A percentile compares a stretch with the other conserved stretches of the same genome.
Conservation (phyloP, 257 asterid species). For the Solanum virginianum region DNA sequence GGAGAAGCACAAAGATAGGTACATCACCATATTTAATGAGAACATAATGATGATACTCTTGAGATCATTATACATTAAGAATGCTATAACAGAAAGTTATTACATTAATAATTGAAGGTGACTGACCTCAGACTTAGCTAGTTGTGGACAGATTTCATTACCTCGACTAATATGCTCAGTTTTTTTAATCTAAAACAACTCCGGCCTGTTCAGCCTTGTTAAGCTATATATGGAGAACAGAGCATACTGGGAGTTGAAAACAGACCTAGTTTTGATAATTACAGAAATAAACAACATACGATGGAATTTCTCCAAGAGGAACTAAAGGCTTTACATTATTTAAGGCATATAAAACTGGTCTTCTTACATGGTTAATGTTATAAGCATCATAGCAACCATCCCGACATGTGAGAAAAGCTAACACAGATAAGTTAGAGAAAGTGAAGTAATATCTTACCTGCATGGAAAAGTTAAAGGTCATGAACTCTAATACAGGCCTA, state of each 20-base stretch:
- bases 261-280: not conserved
- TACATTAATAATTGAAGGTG: not conserved
- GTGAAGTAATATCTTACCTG: conserved; percentile 37
- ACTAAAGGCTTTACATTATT: not conserved
- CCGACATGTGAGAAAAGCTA: not conserved
- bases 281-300: not conserved
- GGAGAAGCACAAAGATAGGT: not conserved
- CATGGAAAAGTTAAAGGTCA: conserved; percentile 94
- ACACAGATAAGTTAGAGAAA: not conserved
- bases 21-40: not conserved
- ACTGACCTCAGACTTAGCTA: not conserved
- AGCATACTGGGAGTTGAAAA: not conserved
- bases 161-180: not conserved
- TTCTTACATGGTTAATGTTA: not conserved
- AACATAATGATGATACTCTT: not conserved
- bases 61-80: not conserved
- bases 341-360: not conserved
- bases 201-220: not conserved
- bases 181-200: not conserved
- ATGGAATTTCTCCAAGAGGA: not conserved
- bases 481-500: conserved; percentile 78
- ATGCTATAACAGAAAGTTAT: not conserved
- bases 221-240: not conserved
- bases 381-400: not conserved
- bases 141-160: not conserved